Evolutionary conservation across 129 eudicot species (phyloP).

Genomic region (Helianthus annuus): HanXRQr2.0-SUNRISE NC_035441.2:183460663-183461162

Average conservation of each 20-base stretch:
- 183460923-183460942: conserved; percentile 54
- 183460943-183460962: conserved; percentile 53
- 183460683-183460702: conserved; percentile 1
- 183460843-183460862: conserved; percentile 67
- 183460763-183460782: conserved; percentile 19
- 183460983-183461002: not conserved
- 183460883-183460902: conserved; percentile 42
- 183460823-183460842: conserved; percentile 68
- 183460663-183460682: conserved; percentile 17
- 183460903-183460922: conserved; percentile 47
- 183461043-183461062: conserved; percentile 83
- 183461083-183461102: conserved; percentile 61
- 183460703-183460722: conserved; percentile 13
- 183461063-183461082: conserved; percentile 92
- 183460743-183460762: conserved; percentile 8
- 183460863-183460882: conserved; percentile 68
- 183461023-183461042: conserved; percentile 74
- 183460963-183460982: not conserved
- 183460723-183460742: not conserved
- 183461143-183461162: too few species aligned
- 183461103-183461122: not conserved
- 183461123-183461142: not conserved
- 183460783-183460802: conserved; percentile 15
- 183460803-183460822: conserved; percentile 52
- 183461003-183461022: not conserved